phyloP scores from a whole-genome alignment of 2,329 filamentous ascomycete species.

The Pseudocercospora musae region DNA sequence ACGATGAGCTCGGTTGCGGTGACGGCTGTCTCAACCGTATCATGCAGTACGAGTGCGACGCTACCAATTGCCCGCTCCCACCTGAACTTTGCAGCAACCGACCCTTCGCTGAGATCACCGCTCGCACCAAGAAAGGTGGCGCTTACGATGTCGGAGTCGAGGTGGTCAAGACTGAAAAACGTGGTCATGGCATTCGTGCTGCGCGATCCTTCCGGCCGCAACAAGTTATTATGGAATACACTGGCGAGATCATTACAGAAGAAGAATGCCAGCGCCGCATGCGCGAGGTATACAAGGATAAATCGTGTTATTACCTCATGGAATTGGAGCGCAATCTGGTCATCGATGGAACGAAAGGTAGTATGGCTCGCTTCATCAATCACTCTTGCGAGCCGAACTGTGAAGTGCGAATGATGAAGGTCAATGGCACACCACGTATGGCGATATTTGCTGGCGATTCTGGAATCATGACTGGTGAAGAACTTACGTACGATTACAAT shows the following conservation, averaged over 20 bases:
- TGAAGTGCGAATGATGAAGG: slow-evolving; percentile 79
- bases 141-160: slow-evolving; percentile 92
- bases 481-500: slow-evolving; percentile 90
- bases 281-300: slow-evolving; percentile 90
- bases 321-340: slow-evolving; percentile 98
- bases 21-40: slow-evolving; percentile 91
- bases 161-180: slow-evolving; percentile 83
- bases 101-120: slow-evolving; percentile 75
- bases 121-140: slow-evolving; percentile 69
- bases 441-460: slow-evolving; percentile 88
- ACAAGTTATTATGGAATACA: slow-evolving; percentile 98
- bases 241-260: slow-evolving; percentile 94
- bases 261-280: slow-evolving; percentile 90
- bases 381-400: slow-evolving; percentile 97
- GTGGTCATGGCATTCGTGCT: slow-evolving; percentile 86
- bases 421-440: slow-evolving; percentile 90
- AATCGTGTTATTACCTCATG: slow-evolving; percentile 98
- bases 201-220: slow-evolving; percentile 83
- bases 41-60: slow-evolving; percentile 97
- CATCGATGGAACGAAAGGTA: slow-evolving; percentile 93
- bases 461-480: slow-evolving; percentile 90
- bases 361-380: slow-evolving; percentile 96
- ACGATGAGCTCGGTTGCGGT: slow-evolving; percentile 71
- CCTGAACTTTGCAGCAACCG: slow-evolving; percentile 77
- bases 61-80: slow-evolving; percentile 79